These are phyloP conservation scores for Penicillium sp. DNA, from an alignment of 2,329 filamentous ascomycete genomes.

Conservation along the genomic window DNA sequence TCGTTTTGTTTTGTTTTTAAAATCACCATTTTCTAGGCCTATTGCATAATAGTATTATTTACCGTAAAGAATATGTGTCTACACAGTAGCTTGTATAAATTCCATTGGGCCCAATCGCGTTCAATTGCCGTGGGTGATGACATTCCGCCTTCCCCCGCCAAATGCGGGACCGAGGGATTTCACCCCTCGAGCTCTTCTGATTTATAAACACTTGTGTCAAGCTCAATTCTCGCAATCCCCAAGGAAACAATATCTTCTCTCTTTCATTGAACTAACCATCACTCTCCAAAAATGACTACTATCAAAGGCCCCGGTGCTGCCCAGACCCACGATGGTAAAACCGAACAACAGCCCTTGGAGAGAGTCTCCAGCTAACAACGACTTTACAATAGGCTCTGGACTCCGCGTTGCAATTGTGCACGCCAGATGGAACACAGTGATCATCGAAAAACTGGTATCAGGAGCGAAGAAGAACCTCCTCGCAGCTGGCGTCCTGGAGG, in stretches of 20 bases:
- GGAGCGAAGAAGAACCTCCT: constrained; percentile 78
- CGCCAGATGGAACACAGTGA: constrained; percentile 87
- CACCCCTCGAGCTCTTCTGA: constrained; percentile 4
- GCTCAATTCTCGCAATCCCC: constrained; percentile 2
- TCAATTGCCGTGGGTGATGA: constrained; percentile 14
- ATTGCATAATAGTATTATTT: not conserved
- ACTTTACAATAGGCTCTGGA: constrained; percentile 54
- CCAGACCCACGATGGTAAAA: constrained; percentile 57
- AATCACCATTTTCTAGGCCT: not conserved
- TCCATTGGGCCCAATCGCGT: not conserved
- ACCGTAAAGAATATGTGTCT: not conserved
- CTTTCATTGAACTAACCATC: not conserved
- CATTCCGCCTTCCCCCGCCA: constrained; percentile 20
- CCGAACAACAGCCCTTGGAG: not conserved
- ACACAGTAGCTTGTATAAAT: not conserved
- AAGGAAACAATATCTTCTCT: not conserved
- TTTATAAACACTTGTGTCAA: constrained; percentile 2
- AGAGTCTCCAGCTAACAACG: constrained; percentile 10
- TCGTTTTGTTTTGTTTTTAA: constrained; percentile 6
- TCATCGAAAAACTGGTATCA: constrained; percentile 81
- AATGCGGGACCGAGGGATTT: constrained; percentile 21
- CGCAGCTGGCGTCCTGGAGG: constrained; percentile 75
- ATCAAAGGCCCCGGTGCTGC: constrained; percentile 65
- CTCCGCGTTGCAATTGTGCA: constrained; percentile 94
- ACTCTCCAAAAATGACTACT: constrained; percentile 45